Conservation (phyloP, 2,329 filamentous ascomycete genomes). For the Colletotrichum abscissum region DNA sequence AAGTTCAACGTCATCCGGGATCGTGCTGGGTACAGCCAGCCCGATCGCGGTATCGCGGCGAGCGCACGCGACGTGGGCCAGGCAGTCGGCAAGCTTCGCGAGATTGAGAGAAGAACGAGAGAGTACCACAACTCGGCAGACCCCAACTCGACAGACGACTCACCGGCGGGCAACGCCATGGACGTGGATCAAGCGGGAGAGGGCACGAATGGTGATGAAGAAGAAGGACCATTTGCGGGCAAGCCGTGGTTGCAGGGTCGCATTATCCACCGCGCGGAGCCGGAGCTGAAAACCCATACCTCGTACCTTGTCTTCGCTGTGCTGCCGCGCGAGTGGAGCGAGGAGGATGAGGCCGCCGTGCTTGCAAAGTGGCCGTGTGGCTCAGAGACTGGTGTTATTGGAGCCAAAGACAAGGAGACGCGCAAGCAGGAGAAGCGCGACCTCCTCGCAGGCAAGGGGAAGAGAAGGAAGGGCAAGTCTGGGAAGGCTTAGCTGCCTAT, state of each 20-base stretch:
- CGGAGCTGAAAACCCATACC: constrained; percentile 94
- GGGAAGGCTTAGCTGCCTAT: background rate
- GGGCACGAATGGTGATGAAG: constrained; percentile 39
- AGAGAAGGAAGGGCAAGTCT: constrained; percentile 27
- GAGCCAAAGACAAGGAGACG: constrained; percentile 63
- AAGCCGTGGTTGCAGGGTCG: constrained; percentile 81
- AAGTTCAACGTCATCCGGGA: constrained; percentile 86
- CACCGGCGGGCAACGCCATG: constrained; percentile 51
- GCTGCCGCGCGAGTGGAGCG: constrained; percentile 86
- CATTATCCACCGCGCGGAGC: constrained; percentile 83
- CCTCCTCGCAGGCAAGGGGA: constrained; percentile 54
- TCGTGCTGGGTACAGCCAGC: constrained; percentile 75
- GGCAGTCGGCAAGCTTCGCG: constrained; percentile 77
- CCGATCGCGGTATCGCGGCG: constrained; percentile 77
- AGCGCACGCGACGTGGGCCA: constrained; percentile 82
- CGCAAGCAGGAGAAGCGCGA: constrained; percentile 69
- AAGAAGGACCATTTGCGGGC: constrained; percentile 39
- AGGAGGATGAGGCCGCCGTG: constrained; percentile 80
- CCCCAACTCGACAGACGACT: constrained; percentile 43
- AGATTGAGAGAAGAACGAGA: constrained; percentile 77
- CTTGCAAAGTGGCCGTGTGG: constrained; percentile 72
- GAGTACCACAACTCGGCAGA: constrained; percentile 65
- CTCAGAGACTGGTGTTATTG: constrained; percentile 63
- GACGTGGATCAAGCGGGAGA: constrained; percentile 48
- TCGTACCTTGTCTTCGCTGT: constrained; percentile 96